phyloP scores from a whole-genome alignment of 139 green algal genomes.

The Chlorella vulgaris region DNA sequence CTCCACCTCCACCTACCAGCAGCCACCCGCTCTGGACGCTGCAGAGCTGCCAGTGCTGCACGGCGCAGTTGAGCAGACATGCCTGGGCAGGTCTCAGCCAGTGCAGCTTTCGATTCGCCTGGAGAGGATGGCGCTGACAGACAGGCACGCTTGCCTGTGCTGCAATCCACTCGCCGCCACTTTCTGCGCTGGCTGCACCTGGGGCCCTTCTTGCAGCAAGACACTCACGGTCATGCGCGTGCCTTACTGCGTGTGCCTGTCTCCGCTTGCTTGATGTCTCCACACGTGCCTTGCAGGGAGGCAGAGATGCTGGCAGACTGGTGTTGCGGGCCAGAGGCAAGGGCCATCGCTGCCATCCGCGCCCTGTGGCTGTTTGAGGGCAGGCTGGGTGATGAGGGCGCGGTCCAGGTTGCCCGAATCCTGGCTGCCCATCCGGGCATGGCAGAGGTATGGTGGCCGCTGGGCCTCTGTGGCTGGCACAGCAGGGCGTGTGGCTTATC shows the following conservation, averaged over 20 bases:
- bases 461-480: too few species aligned
- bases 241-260: too few species aligned
- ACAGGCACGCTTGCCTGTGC: slow-evolving; percentile 24
- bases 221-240: too few species aligned
- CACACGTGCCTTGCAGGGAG: slow-evolving; percentile 29
- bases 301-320: slow-evolving; percentile 50
- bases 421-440: slow-evolving; percentile 31
- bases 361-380: slow-evolving; percentile 88
- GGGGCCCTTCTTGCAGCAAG: background rate
- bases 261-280: background rate
- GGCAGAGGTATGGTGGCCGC: slow-evolving; percentile 27
- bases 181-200: background rate
- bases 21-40: too few species aligned
- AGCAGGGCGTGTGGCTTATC: too few species aligned
- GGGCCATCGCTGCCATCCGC: slow-evolving; percentile 12
- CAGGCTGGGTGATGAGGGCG: slow-evolving; percentile 61
- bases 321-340: slow-evolving; percentile 25
- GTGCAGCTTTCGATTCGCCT: slow-evolving; percentile 57
- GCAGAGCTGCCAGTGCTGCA: background rate
- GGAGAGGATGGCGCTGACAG: slow-evolving; percentile 58
- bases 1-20: too few species aligned
- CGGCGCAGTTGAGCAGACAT: background rate
- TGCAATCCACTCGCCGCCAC: too few species aligned
- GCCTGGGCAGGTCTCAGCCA: background rate
- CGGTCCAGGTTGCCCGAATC: slow-evolving; percentile 47